Evolutionary conservation across 257 asterid genomes (phyloP).

Genomic region (Pogostemon cablin): DNA sequence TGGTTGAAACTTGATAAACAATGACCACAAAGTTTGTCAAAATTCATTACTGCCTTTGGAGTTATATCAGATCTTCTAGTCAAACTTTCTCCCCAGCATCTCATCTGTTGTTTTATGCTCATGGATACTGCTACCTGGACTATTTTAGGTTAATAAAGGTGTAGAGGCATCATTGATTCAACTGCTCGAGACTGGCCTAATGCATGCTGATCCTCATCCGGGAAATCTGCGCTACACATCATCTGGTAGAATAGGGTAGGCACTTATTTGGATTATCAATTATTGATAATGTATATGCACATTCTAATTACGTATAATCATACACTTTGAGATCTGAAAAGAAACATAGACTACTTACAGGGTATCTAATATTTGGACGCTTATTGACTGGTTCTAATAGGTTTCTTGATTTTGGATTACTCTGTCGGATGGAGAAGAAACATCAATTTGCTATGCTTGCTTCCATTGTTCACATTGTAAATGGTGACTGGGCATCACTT

Average conservation of each 20-base stretch:
- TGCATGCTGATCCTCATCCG: constrained; percentile 99
- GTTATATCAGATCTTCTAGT: constrained; percentile 21
- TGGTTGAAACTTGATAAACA: constrained; percentile 18
- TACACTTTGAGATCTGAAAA: constrained; percentile 4
- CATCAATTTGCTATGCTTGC: constrained; percentile 97
- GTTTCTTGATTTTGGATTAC: constrained; percentile 96
- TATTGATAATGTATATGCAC: neutral
- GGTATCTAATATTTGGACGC: constrained; percentile 28
- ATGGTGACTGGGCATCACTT: constrained; percentile 94
- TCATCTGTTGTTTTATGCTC: constrained; percentile 20
- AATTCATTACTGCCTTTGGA: constrained; percentile 7
- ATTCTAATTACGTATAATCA: constrained; percentile 15
- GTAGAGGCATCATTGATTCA: constrained; percentile 90
- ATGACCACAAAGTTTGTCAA: neutral
- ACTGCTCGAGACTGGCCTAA: constrained; percentile 93
- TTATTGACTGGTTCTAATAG: constrained; percentile 40
- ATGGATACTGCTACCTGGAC: constrained; percentile 30
- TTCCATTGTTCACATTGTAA: constrained; percentile 81
- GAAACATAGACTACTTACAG: constrained; percentile 21
- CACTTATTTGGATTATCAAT: constrained; percentile 29
- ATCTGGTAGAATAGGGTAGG: constrained; percentile 85
- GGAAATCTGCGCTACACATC: constrained; percentile 82
- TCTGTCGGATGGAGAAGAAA: constrained; percentile 95
- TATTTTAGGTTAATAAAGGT: constrained; percentile 81
- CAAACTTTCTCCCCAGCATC: constrained; percentile 4